Conservation (phyloP, 352 stramenopile genomes). For the Globisporangium solare region DNA sequence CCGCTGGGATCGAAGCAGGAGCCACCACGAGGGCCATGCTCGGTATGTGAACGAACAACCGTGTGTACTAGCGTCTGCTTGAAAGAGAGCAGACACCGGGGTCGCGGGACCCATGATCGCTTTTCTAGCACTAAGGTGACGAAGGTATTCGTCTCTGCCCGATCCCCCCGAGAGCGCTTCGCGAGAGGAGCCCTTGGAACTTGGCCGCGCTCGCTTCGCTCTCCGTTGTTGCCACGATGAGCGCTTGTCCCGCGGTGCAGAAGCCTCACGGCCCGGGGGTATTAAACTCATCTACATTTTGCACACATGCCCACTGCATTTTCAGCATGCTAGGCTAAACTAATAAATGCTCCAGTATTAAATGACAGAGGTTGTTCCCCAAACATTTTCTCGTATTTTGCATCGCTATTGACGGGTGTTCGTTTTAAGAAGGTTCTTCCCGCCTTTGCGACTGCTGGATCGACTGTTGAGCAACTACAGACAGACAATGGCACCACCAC, state of each 20-base stretch:
- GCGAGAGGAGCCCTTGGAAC: slow-evolving; percentile 6
- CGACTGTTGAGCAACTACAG: neutral
- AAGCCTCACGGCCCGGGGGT: slow-evolving; percentile 26
- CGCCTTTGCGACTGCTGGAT: too few species aligned
- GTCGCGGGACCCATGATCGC: slow-evolving; percentile 80
- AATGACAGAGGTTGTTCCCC: slow-evolving; percentile 2
- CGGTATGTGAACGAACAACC: neutral
- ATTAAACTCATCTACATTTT: slow-evolving; percentile 50
- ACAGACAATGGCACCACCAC: slow-evolving; percentile 20
- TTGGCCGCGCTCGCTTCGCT: slow-evolving; percentile 4
- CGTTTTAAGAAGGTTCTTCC: too few species aligned
- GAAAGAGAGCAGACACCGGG: slow-evolving; percentile 37
- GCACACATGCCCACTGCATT: neutral
- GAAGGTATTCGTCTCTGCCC: slow-evolving; percentile 57
- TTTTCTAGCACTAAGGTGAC: slow-evolving; percentile 48
- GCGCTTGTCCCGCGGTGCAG: slow-evolving; percentile 46
- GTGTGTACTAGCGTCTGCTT: slow-evolving; percentile 43
- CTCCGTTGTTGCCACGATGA: slow-evolving; percentile 31
- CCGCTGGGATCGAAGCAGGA: neutral
- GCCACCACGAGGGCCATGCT: slow-evolving; percentile 6
- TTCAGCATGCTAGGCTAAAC: neutral
- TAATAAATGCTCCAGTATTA: neutral
- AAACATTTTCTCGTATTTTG: too few species aligned
- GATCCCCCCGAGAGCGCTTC: neutral
- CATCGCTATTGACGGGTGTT: too few species aligned